These are phyloP conservation scores for Thelonectria rubi DNA, from an alignment of 2,329 filamentous ascomycete genomes.

Conservation along the genomic window DNA sequence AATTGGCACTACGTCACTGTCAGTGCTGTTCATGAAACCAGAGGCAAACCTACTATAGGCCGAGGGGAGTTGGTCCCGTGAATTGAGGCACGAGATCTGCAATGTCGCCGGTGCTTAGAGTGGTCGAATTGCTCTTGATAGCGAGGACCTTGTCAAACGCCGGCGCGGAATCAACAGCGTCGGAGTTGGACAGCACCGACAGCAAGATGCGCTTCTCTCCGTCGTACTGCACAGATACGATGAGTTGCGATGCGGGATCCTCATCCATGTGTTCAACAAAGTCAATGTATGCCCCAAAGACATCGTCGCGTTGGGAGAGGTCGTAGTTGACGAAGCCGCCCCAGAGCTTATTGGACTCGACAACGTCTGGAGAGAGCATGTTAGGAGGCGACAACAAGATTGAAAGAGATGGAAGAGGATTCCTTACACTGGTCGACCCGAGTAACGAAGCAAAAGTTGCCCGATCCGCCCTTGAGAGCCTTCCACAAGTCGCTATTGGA, in stretches of 20 bases:
- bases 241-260: slow-evolving; percentile 43
- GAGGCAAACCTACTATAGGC: slow-evolving; percentile 37
- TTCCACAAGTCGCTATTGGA: slow-evolving; percentile 54
- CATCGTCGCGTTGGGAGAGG: slow-evolving; percentile 32
- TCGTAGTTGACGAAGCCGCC: slow-evolving; percentile 42
- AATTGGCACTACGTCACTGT: slow-evolving; percentile 39
- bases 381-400: not conserved
- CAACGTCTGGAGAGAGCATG: slow-evolving; percentile 3
- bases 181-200: slow-evolving; percentile 42
- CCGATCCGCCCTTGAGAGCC: slow-evolving; percentile 56
- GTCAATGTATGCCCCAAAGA: slow-evolving; percentile 42
- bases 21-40: not conserved
- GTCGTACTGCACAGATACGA: slow-evolving; percentile 38
- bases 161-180: slow-evolving; percentile 37
- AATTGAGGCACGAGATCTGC: slow-evolving; percentile 45
- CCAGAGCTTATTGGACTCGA: slow-evolving; percentile 41
- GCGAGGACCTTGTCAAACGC: slow-evolving; percentile 38
- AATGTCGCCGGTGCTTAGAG: slow-evolving; percentile 35
- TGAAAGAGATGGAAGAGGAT: no score
- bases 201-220: slow-evolving; percentile 27
- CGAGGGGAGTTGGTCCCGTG: slow-evolving; percentile 45
- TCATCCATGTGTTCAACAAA: slow-evolving; percentile 41
- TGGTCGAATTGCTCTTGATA: slow-evolving; percentile 37
- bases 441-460: slow-evolving; percentile 56
- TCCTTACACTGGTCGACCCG: slow-evolving; percentile 31